phyloP scores from a whole-genome alignment of 2,329 filamentous ascomycete genomes.

The Grosmannia huntii region DNA sequence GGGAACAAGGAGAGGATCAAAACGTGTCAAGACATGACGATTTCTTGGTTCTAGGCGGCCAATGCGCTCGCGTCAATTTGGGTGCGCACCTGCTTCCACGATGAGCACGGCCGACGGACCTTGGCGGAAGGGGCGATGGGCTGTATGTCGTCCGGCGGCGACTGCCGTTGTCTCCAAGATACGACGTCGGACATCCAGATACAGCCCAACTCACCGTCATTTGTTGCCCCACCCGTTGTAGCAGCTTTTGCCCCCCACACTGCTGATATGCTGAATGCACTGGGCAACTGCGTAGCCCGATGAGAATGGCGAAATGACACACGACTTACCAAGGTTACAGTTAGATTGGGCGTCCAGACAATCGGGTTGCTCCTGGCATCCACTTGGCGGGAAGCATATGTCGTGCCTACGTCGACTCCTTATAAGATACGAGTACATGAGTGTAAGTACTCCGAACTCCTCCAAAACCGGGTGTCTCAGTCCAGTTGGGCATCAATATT shows the following conservation, averaged over 20 bases:
- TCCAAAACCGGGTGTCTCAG: no score
- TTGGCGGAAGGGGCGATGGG: background rate
- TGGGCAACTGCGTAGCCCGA: no score
- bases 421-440: no score
- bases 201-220: background rate
- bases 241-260: background rate
- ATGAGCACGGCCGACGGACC: background rate
- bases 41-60: background rate
- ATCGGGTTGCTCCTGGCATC: no score
- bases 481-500: background rate
- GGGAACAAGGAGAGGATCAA: background rate
- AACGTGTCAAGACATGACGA: background rate
- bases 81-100: background rate
- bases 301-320: no score
- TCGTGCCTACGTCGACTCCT: no score
- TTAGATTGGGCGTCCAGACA: no score
- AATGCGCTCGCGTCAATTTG: background rate
- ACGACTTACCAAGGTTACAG: no score
- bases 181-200: background rate
- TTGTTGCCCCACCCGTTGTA: background rate
- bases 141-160: background rate
- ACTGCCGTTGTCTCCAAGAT: background rate
- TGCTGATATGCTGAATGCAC: background rate
- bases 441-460: no score
- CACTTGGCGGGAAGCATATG: no score